These are phyloP conservation scores for Sordaria brevicollis DNA, from an alignment of 495 filamentous ascomycete species.

Conservation along the genomic window DNA sequence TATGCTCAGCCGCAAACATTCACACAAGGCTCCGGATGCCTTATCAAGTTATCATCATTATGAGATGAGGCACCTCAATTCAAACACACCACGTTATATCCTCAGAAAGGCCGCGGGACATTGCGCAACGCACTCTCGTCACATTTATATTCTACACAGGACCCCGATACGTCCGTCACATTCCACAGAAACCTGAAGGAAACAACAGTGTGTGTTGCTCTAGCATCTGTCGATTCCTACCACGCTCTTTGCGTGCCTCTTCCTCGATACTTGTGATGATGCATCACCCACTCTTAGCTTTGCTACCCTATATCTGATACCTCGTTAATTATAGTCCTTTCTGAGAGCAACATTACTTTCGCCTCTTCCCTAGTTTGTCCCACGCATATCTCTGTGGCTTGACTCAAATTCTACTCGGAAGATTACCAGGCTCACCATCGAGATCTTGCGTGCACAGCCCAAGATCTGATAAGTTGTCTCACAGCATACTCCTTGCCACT, in stretches of 20 bases:
- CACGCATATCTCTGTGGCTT: background rate
- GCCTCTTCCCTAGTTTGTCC: background rate
- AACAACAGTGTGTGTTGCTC: background rate
- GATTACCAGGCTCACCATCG: background rate
- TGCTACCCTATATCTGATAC: background rate
- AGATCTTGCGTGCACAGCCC: background rate
- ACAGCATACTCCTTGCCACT: background rate
- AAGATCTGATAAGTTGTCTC: background rate
- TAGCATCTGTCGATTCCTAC: background rate
- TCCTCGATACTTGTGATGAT: background rate
- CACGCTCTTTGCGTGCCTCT: background rate
- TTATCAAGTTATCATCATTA: background rate
- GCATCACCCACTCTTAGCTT: background rate
- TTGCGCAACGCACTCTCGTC: background rate
- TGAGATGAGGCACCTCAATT: background rate
- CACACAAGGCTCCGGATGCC: background rate
- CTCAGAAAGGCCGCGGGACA: background rate
- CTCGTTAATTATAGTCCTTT: background rate
- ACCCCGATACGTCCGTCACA: background rate
- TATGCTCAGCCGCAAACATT: background rate
- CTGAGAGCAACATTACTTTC: background rate
- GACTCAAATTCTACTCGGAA: background rate
- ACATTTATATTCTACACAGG: background rate
- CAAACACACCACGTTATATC: background rate
- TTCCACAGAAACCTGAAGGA: background rate